Conservation (phyloP, 179 eudicot species). For the Amaranthus tricolor region DNA sequence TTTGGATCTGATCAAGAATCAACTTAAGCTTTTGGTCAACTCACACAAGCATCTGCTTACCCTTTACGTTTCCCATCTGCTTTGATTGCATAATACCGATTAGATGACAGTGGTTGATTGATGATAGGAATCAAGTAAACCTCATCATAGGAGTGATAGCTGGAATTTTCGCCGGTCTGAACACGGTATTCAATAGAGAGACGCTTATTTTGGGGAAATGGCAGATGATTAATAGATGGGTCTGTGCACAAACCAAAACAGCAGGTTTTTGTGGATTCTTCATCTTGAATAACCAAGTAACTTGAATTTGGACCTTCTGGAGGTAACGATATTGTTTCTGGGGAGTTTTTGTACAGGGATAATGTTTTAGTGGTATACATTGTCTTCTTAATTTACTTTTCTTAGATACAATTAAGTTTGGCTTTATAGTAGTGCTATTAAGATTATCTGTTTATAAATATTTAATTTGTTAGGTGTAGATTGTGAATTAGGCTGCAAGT, state of each 20-base stretch:
- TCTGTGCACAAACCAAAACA: constrained; percentile 2
- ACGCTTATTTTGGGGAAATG: constrained; percentile 39
- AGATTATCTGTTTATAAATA: too few relatives aligned
- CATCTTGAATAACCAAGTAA: constrained; percentile 15
- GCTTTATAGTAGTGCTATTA: too few relatives aligned
- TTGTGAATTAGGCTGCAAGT: too few relatives aligned
- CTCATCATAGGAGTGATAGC: constrained; percentile 6
- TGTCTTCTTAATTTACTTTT: too few relatives aligned
- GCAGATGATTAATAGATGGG: constrained; percentile 18
- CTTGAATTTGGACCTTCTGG: constrained; percentile 23
- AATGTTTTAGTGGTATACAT: constrained; percentile 21
- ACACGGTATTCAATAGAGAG: constrained; percentile 9
- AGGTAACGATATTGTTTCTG: not conserved
- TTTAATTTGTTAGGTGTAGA: too few relatives aligned
- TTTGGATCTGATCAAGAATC: too few relatives aligned
- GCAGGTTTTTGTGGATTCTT: not conserved
- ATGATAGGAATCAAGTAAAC: constrained; percentile 47
- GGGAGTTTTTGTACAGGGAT: constrained; percentile 11
- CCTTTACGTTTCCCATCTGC: constrained; percentile 43
- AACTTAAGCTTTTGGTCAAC: too few relatives aligned
- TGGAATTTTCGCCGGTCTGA: not conserved
- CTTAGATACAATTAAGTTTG: too few relatives aligned
- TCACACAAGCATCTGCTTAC: constrained; percentile 11
- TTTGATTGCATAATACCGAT: constrained; percentile 46
- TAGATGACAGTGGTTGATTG: constrained; percentile 49